phyloP scores from a whole-genome alignment of 2,329 filamentous ascomycete species.

The Apiospora arundinis region DNA sequence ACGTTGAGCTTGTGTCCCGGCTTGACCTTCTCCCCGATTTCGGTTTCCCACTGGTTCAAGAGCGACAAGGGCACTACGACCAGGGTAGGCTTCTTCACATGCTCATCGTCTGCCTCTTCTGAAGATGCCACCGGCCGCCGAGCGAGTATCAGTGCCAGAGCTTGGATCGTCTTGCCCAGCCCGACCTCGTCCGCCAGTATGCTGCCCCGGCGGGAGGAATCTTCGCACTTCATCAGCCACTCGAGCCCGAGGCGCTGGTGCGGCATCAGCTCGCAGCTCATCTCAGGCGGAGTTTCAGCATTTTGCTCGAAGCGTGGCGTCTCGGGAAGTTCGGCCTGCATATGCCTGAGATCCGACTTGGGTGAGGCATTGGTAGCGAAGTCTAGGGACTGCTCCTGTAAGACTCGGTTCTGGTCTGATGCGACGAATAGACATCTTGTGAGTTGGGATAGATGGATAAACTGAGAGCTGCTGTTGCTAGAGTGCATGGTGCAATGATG shows the following conservation, averaged over 20 bases:
- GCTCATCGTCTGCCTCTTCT: background rate
- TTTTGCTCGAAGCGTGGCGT: background rate
- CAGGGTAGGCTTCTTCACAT: slow-evolving; percentile 35
- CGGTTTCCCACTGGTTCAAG: slow-evolving; percentile 22
- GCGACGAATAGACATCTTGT: no score
- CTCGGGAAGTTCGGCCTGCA: background rate
- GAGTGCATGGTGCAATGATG: no score
- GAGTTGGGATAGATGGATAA: no score
- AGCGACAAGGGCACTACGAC: slow-evolving; percentile 28
- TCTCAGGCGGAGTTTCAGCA: slow-evolving; percentile 28
- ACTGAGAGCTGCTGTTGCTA: no score
- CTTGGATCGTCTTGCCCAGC: slow-evolving; percentile 40
- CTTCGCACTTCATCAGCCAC: slow-evolving; percentile 38
- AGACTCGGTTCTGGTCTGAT: no score
- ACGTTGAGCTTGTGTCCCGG: slow-evolving; percentile 34
- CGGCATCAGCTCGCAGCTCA: slow-evolving; percentile 34
- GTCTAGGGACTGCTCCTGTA: no score
- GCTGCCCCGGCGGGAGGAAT: slow-evolving; percentile 33
- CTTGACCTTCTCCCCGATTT: slow-evolving; percentile 36
- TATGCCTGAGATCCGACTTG: no score
- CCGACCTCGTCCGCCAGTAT: slow-evolving; percentile 41
- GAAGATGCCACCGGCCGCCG: slow-evolving; percentile 21
- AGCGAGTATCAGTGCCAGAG: slow-evolving; percentile 37
- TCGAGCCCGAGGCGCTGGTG: slow-evolving; percentile 38
- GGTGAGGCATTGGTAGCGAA: no score